Evolutionary conservation across 495 filamentous ascomycete species (phyloP), one percentile per base, ranked within the genome.

Genomic region (Hypomontagnella monticulosa): DNA sequence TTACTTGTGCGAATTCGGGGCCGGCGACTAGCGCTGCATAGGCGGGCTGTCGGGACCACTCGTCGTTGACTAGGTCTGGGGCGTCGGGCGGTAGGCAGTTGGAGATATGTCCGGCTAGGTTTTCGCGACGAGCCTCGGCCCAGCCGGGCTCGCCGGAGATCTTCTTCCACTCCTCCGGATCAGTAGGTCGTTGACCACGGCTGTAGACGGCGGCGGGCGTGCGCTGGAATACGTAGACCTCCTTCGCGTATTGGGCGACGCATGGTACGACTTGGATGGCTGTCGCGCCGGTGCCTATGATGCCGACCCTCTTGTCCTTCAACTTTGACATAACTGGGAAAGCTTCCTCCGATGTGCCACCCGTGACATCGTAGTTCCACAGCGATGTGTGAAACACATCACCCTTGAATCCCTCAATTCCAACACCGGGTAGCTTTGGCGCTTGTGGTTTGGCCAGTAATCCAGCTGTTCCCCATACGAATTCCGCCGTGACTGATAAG

Each of bases 261-360:
- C 71, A 56, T 0, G 84, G 84, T 0, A 86, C 72, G 0, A 75
- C 76, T 64, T 87, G 83, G 11, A 86, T 74, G 3, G 83, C 82
- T 0, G 84, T 85, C 1, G 83, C 84, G 7, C 84, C 84, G 1
- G 84, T 86, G 6, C 84, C 84, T 15, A 87, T 69, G 50, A 85
- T 76, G 0, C 76, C 84, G 4, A 87, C 83, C 1, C 74, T 66
- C 68, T 86, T 86, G 38, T 74, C 80, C 40, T 79, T 65, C 16
- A 87, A 61, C 18, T 79, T 80, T 0, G 71, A 76, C 15, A 89
- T 66, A 0, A 23, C 63, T 4, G 75, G 78, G 49, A 59, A 69
- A 11, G 27, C 52, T 34, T 83, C 75, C n/a, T 71, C 65, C 0
- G 78, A 72, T 0, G 76, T 76, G 7, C 87, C 88, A 0, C 87